Conservation (phyloP, 805 yeast species). For the Starmerella vaccinii region DNA sequence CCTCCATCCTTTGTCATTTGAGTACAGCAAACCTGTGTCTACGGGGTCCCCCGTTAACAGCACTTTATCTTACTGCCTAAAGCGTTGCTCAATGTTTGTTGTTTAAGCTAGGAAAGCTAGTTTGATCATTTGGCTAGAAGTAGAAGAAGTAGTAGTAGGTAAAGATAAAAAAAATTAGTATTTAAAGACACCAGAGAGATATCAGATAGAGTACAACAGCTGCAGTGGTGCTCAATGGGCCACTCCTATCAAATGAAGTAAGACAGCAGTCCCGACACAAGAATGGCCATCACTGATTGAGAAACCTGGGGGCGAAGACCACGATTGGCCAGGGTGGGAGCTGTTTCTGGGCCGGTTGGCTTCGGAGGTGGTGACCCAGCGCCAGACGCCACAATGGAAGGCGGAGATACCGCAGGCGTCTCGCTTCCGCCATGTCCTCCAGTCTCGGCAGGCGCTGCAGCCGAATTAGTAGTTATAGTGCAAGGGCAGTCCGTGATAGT, state of each 20-base stretch:
- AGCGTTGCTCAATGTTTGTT: too few relatives aligned
- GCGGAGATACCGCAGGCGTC: neutral
- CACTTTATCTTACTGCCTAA: too few relatives aligned
- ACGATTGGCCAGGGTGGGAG: neutral
- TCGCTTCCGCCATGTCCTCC: neutral
- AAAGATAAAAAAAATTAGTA: too few relatives aligned
- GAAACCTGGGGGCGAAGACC: neutral
- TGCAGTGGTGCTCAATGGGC: too few relatives aligned
- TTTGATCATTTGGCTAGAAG: too few relatives aligned
- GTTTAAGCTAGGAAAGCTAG: too few relatives aligned
- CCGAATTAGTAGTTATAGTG: conserved; percentile 5
- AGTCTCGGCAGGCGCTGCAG: neutral
- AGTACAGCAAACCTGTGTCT: too few relatives aligned
- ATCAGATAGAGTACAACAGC: too few relatives aligned
- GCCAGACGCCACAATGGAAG: neutral
- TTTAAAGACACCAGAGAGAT: neutral
- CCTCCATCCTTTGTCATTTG: too few relatives aligned
- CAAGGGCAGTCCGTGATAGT: conserved; percentile 43
- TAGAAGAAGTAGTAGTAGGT: neutral
- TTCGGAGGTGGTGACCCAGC: neutral
- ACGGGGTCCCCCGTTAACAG: too few relatives aligned
- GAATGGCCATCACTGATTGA: neutral
- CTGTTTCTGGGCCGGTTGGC: neutral
- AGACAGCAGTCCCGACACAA: neutral
- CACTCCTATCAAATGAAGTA: neutral